These are phyloP conservation scores for Apophysomyces trapeziformis DNA, from an alignment of 371 early-diverging fungal species.

Conservation along the genomic window DNA sequence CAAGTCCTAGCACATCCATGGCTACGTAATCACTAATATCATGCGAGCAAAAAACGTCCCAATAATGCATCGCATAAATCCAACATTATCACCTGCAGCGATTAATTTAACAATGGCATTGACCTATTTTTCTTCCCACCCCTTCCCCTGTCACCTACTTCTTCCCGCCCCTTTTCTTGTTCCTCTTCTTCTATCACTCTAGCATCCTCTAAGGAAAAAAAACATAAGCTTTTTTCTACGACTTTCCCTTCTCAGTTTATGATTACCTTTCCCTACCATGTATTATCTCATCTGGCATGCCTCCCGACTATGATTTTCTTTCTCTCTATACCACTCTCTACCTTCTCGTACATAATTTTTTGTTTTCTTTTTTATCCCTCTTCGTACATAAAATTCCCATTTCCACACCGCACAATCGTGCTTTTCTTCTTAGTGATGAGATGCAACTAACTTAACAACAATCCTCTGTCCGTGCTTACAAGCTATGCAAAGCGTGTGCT, in stretches of 20 bases:
- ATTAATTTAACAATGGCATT: conserved; percentile 11
- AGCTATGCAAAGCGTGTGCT: no score
- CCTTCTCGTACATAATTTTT: conserved; percentile 7
- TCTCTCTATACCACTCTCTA: background rate
- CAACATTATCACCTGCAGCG: background rate
- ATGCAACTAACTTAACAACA: background rate
- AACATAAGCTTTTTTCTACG: conserved; percentile 1
- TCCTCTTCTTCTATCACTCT: background rate
- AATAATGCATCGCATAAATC: background rate
- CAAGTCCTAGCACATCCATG: conserved; percentile 72
- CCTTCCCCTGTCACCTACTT: background rate
- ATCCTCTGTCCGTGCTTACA: no score
- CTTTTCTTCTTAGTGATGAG: background rate
- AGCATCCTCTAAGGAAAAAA: conserved; percentile 3
- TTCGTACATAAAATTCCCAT: conserved; percentile 5
- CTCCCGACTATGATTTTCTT: conserved; percentile 1
- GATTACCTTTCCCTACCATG: conserved; percentile 5
- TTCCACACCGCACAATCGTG: no score
- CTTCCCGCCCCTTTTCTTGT: no score
- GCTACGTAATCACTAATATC: conserved; percentile 32
- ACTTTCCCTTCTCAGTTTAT: background rate
- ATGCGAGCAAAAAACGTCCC: background rate
- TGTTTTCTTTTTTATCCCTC: background rate
- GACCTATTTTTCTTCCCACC: background rate
- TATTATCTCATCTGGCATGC: conserved; percentile 10